Conservation (phyloP, 2,329 filamentous ascomycete species). For the Paecilomyces niveus region DNA sequence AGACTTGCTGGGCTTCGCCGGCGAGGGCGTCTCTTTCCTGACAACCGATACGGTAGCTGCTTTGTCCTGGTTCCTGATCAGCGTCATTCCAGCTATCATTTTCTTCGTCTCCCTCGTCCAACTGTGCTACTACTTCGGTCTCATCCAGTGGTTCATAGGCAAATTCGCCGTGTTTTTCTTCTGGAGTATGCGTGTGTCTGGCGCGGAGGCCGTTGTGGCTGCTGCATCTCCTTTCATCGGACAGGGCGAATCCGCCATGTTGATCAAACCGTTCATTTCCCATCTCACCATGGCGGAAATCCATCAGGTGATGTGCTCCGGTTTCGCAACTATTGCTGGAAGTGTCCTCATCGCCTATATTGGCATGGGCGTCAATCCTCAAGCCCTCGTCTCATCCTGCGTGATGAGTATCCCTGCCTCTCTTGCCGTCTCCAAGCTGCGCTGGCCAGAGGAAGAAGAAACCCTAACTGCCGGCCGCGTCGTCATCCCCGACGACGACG, state of each 20-base stretch:
- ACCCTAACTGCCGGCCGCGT: constrained; percentile 75
- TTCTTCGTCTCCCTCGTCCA: constrained; percentile 95
- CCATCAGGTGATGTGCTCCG: constrained; percentile 87
- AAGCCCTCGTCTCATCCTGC: constrained; percentile 81
- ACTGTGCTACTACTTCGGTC: constrained; percentile 70
- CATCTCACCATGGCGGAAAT: constrained; percentile 82
- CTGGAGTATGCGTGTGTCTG: constrained; percentile 79
- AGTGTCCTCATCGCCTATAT: constrained; percentile 84
- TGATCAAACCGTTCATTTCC: constrained; percentile 79
- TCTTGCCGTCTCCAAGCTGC: constrained; percentile 79
- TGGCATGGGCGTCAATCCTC: constrained; percentile 70
- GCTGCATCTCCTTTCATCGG: constrained; percentile 91
- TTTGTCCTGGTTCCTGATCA: constrained; percentile 63
- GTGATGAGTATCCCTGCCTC: constrained; percentile 95
- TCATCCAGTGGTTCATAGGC: constrained; percentile 81
- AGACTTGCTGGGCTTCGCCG: constrained; percentile 67
- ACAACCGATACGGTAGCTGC: constrained; percentile 41
- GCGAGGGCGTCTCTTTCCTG: constrained; percentile 66
- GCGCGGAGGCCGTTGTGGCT: constrained; percentile 87
- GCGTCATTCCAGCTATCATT: constrained; percentile 83
- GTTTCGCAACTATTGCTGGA: constrained; percentile 87
- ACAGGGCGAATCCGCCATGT: constrained; percentile 87
- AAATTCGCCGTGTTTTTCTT: constrained; percentile 91
- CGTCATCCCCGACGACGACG: constrained; percentile 71
- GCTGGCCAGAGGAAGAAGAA: constrained; percentile 82